phyloP scores from a whole-genome alignment of 208 protist species.

The Phytomonas francai region DNA sequence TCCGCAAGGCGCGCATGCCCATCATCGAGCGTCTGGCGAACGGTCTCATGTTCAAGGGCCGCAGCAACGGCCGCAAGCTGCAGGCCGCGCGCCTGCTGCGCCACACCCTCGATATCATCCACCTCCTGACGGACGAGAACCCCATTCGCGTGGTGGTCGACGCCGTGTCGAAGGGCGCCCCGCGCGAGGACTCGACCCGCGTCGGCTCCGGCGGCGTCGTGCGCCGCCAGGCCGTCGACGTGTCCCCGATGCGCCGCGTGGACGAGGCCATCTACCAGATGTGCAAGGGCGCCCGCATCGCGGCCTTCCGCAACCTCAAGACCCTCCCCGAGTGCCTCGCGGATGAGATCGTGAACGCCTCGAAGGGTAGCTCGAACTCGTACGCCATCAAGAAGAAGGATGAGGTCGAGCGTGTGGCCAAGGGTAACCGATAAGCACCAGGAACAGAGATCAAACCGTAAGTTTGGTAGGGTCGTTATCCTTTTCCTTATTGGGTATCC shows the following conservation, averaged over 20 bases:
- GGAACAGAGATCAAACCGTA: not conserved
- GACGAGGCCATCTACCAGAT: conserved; percentile 98
- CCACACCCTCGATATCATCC: conserved; percentile 99
- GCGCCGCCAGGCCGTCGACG: conserved; percentile 99
- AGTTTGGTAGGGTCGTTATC: not conserved
- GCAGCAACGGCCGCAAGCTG: conserved; percentile 99
- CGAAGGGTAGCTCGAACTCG: conserved; percentile 97
- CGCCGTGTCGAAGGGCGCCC: conserved; percentile 97
- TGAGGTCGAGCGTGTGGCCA: conserved; percentile 99
- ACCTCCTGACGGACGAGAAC: conserved; percentile 98
- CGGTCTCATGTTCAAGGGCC: conserved; percentile 98
- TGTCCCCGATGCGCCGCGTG: conserved; percentile 99
- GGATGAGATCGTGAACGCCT: conserved; percentile 99
- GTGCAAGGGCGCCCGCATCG: conserved; percentile 95
- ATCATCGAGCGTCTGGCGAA: conserved; percentile 95
- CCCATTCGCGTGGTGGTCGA: conserved; percentile 98
- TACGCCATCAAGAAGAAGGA: conserved; percentile 99
- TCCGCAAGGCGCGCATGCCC: conserved; percentile 97
- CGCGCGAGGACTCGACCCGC: conserved; percentile 99
- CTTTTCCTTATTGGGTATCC: conserved; percentile 12
- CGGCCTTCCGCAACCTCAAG: conserved; percentile 99
- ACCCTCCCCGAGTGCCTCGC: conserved; percentile 99
- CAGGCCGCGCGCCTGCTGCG: conserved; percentile 98
- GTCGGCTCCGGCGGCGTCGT: conserved; percentile 99
- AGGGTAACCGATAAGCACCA: conserved; percentile 98